Conservation (phyloP, 805 yeast genomes). For the Kazachstania psychrophila region DNA sequence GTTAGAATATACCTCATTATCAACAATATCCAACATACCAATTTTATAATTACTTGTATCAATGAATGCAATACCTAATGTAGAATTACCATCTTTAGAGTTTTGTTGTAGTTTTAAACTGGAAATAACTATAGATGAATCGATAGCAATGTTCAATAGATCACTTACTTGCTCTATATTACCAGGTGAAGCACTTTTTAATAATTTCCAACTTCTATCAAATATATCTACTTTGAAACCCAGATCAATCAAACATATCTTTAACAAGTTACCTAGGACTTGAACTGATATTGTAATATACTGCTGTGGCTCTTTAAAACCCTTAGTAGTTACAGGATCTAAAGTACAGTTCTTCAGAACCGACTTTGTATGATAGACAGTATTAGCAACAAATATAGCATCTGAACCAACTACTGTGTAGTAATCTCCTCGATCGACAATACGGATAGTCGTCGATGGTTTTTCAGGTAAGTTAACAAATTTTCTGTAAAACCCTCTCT, state of each 20-base stretch:
- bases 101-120: conserved; percentile 30
- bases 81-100: conserved; percentile 31
- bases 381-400: conserved; percentile 75
- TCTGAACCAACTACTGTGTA: conserved; percentile 68
- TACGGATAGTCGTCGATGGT: conserved; percentile 45
- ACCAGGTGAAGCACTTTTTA: conserved; percentile 77
- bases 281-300: conserved; percentile 74
- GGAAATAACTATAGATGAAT: conserved; percentile 46
- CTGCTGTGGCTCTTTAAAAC: conserved; percentile 24
- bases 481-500: conserved; percentile 39
- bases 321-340: conserved; percentile 32
- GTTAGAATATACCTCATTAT: conserved; percentile 80
- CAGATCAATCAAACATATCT: conserved; percentile 55
- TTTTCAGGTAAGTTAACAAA: conserved; percentile 42
- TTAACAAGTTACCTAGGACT: conserved; percentile 56
- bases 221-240: conserved; percentile 77
- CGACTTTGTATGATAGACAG: conserved; percentile 72
- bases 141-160: conserved; percentile 41
- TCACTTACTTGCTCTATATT: conserved; percentile 73
- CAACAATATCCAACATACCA: conserved; percentile 71
- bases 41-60: conserved; percentile 61
- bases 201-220: conserved; percentile 50
- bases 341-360: conserved; percentile 51
- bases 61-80: conserved; percentile 70
- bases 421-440: conserved; percentile 78